Base-by-base conservation (phyloP, 768 basidiomycete species). In the Termitomyces sp. region DNA sequence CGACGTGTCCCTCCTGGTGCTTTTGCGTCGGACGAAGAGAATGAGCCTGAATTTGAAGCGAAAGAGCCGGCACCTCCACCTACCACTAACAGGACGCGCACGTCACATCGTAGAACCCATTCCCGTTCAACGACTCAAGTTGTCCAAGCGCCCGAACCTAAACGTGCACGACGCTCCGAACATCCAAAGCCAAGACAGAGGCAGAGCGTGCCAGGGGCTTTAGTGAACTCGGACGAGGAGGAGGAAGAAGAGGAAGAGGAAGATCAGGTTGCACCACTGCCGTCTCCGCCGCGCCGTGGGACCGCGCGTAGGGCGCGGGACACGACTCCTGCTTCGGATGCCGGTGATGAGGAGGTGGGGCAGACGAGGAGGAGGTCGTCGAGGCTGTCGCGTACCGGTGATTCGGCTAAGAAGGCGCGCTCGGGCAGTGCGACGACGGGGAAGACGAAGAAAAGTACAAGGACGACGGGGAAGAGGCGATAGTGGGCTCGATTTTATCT, bases 361-460 rank as follows among this genome's bases (percentile, higher is more conserved):
- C 72, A 73, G 64, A 78, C 77, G 6, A 71, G 80, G 61, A 70
- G 81, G 59, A 68, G 81, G 60, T 83, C 81, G 32, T 77, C 80
- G 25, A 75, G 81, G 60, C 60, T 83, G 60, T 71, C 76, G 32
- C 69, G 68, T 12, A 66, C 67, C 4, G 67, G 67, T 4, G 74
- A 55, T 17, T 68, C 72, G 57, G 63, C 60, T 36, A 69, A 65
- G 38, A 65, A 65, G 59, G 17, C 37, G 36, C 36, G 36, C 12
- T 38, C 68, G 2, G 58, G 62, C 12, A 66, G 62, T 55, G 65
- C 67, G 12, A 73, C 66, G 57, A 71, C 66, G 63, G 67, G 63
- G 47, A 66, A 66, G 51, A 58, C 61, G 38, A 57, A 61, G 53
- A 66, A 47, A 49, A 51, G 60, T 34, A 54, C 61, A 25, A 43